Percentiles rank a stretch among this genome's conserved stretches.
These are phyloP conservation scores for Tolypocladium ophioglossoides DNA, from an alignment of 2,329 filamentous ascomycete genomes.

Conservation along the genomic window DNA sequence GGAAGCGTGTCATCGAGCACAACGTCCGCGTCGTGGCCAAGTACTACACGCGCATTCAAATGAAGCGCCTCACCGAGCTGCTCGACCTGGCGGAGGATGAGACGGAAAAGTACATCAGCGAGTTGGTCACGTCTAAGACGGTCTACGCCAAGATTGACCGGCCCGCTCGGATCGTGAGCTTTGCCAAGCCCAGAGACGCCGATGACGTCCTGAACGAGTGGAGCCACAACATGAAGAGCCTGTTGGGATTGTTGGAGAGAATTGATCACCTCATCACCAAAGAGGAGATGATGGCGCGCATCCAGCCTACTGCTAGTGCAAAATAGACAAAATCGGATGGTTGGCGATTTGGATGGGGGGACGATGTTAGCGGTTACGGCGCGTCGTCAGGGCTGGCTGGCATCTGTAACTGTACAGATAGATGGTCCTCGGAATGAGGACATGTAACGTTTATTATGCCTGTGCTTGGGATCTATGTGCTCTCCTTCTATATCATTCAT, in stretches of 20 bases:
- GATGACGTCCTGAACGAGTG: constrained; percentile 97
- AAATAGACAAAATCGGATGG: constrained; percentile 17
- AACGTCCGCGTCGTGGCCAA: constrained; percentile 96
- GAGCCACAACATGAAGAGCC: constrained; percentile 95
- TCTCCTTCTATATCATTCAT: neutral
- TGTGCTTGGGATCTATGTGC: constrained; percentile 11
- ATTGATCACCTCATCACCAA: constrained; percentile 98
- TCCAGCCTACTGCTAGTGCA: constrained; percentile 56
- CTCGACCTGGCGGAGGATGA: constrained; percentile 90
- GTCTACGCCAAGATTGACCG: constrained; percentile 97
- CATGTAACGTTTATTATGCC: constrained; percentile 17
- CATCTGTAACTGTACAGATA: constrained; percentile 24
- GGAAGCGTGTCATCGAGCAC: constrained; percentile 98
- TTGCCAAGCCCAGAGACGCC: constrained; percentile 87
- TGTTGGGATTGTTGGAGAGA: constrained; percentile 74
- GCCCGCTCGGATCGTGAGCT: constrained; percentile 83
- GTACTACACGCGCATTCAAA: constrained; percentile 96
- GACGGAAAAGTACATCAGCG: constrained; percentile 97
- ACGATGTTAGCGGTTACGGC: neutral
- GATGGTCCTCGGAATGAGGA: constrained; percentile 19
- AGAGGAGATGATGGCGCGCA: constrained; percentile 99
- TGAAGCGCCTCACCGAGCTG: constrained; percentile 79
- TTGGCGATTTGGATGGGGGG: constrained; percentile 5
- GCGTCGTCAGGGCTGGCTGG: neutral
- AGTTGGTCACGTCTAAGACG: constrained; percentile 93